phyloP scores from a whole-genome alignment of 352 stramenopile genomes.

The Plasmopara viticola region DNA sequence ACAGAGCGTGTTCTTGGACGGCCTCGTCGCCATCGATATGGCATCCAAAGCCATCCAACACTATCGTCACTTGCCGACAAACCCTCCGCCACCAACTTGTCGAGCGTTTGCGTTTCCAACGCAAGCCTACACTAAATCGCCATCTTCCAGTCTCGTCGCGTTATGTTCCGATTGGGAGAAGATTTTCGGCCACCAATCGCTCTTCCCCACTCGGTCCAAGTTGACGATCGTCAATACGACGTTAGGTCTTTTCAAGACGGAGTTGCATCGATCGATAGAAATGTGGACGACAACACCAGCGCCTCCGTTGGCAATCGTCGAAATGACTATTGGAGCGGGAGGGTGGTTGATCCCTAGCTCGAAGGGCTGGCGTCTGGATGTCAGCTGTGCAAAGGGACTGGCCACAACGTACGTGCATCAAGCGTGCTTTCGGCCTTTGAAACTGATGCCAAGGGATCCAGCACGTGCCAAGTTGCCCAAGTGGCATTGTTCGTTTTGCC shows the following conservation, averaged over 20 bases:
- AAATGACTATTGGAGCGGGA: slow-evolving; percentile 29
- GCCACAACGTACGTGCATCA: slow-evolving; percentile 44
- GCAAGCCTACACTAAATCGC: slow-evolving; percentile 8
- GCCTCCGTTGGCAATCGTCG: slow-evolving; percentile 15
- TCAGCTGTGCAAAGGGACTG: slow-evolving; percentile 37
- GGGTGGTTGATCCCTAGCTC: slow-evolving; percentile 46
- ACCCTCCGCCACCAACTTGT: slow-evolving; percentile 1
- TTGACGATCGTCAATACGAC: slow-evolving; percentile 45
- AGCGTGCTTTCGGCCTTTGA: slow-evolving; percentile 17
- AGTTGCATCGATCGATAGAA: slow-evolving; percentile 8
- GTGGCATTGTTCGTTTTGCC: slow-evolving; percentile 50
- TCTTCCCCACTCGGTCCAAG: slow-evolving; percentile 35
- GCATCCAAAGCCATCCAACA: slow-evolving; percentile 18
- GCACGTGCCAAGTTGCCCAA: slow-evolving; percentile 8
- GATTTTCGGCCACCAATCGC: slow-evolving; percentile 57
- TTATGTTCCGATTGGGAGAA: slow-evolving; percentile 61
- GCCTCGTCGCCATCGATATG: slow-evolving; percentile 46
- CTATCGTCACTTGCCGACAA: slow-evolving; percentile 18
- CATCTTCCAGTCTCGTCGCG: slow-evolving; percentile 27
- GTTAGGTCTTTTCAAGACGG: slow-evolving; percentile 33
- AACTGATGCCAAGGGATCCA: slow-evolving; percentile 12
- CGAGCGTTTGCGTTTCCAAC: slow-evolving; percentile 37
- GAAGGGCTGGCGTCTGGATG: slow-evolving; percentile 26
- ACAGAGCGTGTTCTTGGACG: slow-evolving; percentile 48
- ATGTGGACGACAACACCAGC: neutral